These are phyloP conservation scores for Gaillardinia entomophila DNA, from an alignment of 805 yeast species.

Conservation along the genomic window DNA sequence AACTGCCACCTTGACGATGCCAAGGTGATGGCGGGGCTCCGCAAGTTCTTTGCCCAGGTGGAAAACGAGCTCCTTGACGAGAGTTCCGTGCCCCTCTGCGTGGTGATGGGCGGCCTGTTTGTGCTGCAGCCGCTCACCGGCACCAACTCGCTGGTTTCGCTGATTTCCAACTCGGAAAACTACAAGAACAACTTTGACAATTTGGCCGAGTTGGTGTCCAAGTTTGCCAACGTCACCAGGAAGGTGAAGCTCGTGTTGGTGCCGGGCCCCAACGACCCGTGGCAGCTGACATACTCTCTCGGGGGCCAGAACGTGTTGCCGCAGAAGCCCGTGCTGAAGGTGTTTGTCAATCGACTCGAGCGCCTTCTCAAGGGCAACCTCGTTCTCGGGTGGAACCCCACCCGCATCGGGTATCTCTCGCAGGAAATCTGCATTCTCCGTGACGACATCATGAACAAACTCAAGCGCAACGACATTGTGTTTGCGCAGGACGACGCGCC, in stretches of 20 bases:
- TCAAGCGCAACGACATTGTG: constrained; percentile 63
- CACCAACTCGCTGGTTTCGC: constrained; percentile 42
- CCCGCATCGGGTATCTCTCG: constrained; percentile 68
- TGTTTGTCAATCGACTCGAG: constrained; percentile 64
- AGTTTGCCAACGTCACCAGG: constrained; percentile 48
- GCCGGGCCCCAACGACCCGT: constrained; percentile 92
- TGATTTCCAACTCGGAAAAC: constrained; percentile 45
- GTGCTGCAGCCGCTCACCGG: constrained; percentile 58
- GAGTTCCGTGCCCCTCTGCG: constrained; percentile 48
- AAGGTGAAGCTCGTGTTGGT: constrained; percentile 60
- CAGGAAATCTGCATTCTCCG: constrained; percentile 76
- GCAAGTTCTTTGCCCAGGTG: constrained; percentile 52
- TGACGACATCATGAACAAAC: constrained; percentile 66
- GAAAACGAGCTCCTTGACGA: constrained; percentile 28
- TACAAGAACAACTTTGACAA: constrained; percentile 70
- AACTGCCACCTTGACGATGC: constrained; percentile 62
- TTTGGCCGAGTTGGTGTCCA: constrained; percentile 59
- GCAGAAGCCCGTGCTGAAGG: constrained; percentile 59
- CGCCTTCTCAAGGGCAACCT: constrained; percentile 31
- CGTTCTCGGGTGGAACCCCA: constrained; percentile 65
- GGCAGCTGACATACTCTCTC: constrained; percentile 69
- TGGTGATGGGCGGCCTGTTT: constrained; percentile 84
- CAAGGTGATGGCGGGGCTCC: constrained; percentile 55
- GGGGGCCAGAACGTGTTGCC: constrained; percentile 54
- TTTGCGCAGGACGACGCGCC: constrained; percentile 39